Evolutionary conservation across 257 asterid genomes (phyloP).

Genomic region (Salvia hispanica): DNA sequence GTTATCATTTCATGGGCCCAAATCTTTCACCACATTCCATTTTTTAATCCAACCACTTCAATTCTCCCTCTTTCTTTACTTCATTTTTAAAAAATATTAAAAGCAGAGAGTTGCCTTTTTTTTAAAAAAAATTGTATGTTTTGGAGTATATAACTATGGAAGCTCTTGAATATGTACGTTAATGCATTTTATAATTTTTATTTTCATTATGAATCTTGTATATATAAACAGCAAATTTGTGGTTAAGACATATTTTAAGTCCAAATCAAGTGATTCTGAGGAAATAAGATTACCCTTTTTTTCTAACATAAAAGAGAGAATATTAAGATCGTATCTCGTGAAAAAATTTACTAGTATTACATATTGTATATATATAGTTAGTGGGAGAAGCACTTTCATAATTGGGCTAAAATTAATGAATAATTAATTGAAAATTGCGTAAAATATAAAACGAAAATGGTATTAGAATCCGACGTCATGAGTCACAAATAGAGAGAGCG

Average conservation of each 20-base stretch:
- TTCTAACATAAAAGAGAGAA: not conserved
- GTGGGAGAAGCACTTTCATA: slow-evolving; percentile 38
- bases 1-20: slow-evolving; percentile 27
- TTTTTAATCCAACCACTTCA: not conserved
- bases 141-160: not conserved
- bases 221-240: no score
- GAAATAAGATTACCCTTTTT: not conserved
- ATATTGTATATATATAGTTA: not conserved
- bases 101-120: no score
- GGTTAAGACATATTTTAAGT: no score
- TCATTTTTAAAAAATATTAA: not conserved
- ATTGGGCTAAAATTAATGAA: slow-evolving; percentile 27
- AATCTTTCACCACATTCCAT: slow-evolving; percentile 26
- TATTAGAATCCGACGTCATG: slow-evolving; percentile 33
- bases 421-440: not conserved
- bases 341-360: slow-evolving; percentile 15
- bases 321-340: slow-evolving; percentile 35
- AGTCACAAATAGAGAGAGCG: slow-evolving; percentile 21
- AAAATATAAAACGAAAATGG: slow-evolving; percentile 18
- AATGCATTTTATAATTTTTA: not conserved
- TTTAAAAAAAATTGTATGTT: not conserved
- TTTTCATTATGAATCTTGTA: not conserved
- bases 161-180: not conserved
- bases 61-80: not conserved
- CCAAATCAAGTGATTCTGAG: no score